Evolutionary conservation across 352 stramenopile species (phyloP), one percentile per base, ranked within the genome.

Genomic region (Phytophthora cajani): DNA sequence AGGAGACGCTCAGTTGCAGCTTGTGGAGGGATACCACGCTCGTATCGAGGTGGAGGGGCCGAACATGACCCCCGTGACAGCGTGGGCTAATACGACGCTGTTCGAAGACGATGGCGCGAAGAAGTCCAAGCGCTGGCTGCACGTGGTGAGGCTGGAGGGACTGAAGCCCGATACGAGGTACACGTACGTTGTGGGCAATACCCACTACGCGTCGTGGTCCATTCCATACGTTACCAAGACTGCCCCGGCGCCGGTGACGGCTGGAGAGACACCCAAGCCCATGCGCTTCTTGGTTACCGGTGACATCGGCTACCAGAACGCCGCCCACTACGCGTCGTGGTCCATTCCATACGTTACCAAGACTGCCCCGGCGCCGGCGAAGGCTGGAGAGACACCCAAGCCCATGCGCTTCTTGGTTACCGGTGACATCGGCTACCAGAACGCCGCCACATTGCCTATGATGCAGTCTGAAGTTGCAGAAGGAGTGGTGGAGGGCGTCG

Each of bases 261-360:
- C 40, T 62, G 65, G 69, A 62, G 57, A 72, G 19, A 75, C 67
- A 7, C 52, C 52, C 11, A 78, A 75, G 25, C 87, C 88, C 21
- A 85, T 83, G 69, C 78, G 79, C 9, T 93, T 97, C 59, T 76
- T 95, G 44, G 81, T 96, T 16, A 95, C 88, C 0, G 90, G 88
- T 27, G 90, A 97, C 38, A 96, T 97, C 63, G 90, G 90, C n/a
- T 93, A 94, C 61, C 82, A 94, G 59, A 97, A 97, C 58, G 90
- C 88, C 0, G 85, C 84, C 36, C n/a, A n/a, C n/a, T n/a, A n/a
- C n/a, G n/a, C n/a, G n/a, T n/a, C n/a, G n/a, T n/a, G 85, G 78
- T 93, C 88, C 12, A 91, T 95, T 64, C 79, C 91, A 27, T 94
- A 82, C 66, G 85, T 79, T 6, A 93, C 88, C 32, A 92, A 89